Percentiles rank a stretch among this genome's conserved stretches.
phyloP scores from a whole-genome alignment of 2,329 filamentous ascomycete genomes.

The Fusarium cicatricum region DNA sequence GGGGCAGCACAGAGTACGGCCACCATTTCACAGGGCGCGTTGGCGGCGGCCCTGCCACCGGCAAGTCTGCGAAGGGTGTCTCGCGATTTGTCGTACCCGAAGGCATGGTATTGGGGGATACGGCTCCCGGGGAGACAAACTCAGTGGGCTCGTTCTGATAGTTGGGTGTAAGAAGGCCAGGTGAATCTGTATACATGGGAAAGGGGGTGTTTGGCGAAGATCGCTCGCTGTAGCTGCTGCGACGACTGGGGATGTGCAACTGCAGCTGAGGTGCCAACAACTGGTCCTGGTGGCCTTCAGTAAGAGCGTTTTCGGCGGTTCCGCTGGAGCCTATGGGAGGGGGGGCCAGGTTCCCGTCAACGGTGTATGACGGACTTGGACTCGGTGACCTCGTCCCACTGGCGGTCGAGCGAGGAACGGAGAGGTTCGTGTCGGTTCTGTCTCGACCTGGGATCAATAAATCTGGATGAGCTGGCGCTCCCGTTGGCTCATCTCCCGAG shows the following conservation, averaged over 20 bases:
- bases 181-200: conserved; percentile 71
- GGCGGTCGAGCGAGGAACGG: conserved; percentile 24
- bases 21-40: conserved; percentile 73
- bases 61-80: conserved; percentile 58
- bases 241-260: conserved; percentile 58
- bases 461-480: conserved; percentile 25
- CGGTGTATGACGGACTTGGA: conserved; percentile 45
- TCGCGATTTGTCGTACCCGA: conserved; percentile 48
- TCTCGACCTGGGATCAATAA: conserved; percentile 29
- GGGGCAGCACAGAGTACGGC: conserved; percentile 78
- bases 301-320: conserved; percentile 19
- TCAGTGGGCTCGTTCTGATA: conserved; percentile 57
- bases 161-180: conserved; percentile 54
- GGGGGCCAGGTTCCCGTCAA: conserved; percentile 53
- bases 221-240: conserved; percentile 52
- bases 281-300: conserved; percentile 8
- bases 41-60: conserved; percentile 48
- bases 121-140: conserved; percentile 55
- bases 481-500: conserved; percentile 51
- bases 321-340: conserved; percentile 46
- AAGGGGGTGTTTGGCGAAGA: conserved; percentile 70
- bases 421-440: conserved; percentile 31
- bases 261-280: conserved; percentile 44
- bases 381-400: conserved; percentile 42
- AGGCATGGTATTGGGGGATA: conserved; percentile 57